phyloP scores from a whole-genome alignment of 192 early-diverging fungal species.

The Geosiphon pyriformis region DNA sequence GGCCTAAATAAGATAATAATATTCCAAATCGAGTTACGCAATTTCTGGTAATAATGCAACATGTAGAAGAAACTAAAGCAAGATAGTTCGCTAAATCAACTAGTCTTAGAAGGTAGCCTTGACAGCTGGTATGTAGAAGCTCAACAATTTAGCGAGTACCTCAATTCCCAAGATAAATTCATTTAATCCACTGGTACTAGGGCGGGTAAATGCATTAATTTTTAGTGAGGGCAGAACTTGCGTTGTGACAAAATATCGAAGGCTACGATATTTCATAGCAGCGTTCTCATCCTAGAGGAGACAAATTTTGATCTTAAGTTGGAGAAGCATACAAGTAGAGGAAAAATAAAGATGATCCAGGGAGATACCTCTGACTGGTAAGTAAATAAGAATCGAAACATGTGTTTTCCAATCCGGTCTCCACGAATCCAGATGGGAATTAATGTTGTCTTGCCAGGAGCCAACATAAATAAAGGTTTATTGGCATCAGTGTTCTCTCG shows the following conservation, averaged over 20 bases:
- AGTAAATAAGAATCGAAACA: constrained; percentile 70
- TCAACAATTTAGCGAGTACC: constrained; percentile 46
- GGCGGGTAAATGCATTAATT: constrained; percentile 91
- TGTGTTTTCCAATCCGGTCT: constrained; percentile 84
- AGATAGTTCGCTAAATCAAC: neutral
- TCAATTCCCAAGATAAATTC: constrained; percentile 93
- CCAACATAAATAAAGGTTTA: constrained; percentile 41
- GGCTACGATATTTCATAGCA: constrained; percentile 57
- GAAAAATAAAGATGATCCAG: constrained; percentile 18
- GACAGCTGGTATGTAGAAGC: too few species aligned
- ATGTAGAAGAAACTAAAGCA: neutral
- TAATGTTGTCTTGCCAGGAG: constrained; percentile 59
- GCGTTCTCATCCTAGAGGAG: constrained; percentile 43
- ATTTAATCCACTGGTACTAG: constrained; percentile 64
- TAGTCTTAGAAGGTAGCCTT: too few species aligned
- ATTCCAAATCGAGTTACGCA: too few species aligned
- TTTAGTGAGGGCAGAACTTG: constrained; percentile 83
- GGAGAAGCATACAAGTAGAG: constrained; percentile 26
- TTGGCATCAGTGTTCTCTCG: constrained; percentile 21
- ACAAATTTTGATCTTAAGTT: neutral
- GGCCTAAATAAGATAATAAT: constrained; percentile 36
- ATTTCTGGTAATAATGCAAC: neutral
- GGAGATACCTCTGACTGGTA: constrained; percentile 68
- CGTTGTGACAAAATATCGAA: constrained; percentile 51
- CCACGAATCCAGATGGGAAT: constrained; percentile 89